phyloP scores from a whole-genome alignment of 2,329 filamentous ascomycete species.

The Fusarium nanum region DNA sequence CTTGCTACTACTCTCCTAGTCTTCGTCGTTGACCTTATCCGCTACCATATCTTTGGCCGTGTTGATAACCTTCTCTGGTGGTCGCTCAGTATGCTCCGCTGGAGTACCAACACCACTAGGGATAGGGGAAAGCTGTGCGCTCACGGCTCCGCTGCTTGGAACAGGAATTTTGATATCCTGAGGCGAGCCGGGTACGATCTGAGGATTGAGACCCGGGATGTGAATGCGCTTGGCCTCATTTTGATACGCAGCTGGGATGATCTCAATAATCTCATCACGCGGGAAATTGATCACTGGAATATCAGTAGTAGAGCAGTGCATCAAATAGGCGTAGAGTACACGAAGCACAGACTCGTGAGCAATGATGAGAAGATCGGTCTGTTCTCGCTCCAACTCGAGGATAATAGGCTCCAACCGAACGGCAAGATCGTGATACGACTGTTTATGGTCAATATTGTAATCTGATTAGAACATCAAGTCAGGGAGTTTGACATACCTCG shows the following conservation, averaged over 20 bases:
- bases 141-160: slow-evolving; percentile 56
- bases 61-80: slow-evolving; percentile 63
- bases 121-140: slow-evolving; percentile 60
- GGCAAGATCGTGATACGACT: slow-evolving; percentile 99
- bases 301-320: slow-evolving; percentile 96
- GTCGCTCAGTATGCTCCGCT: slow-evolving; percentile 57
- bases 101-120: slow-evolving; percentile 60
- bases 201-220: slow-evolving; percentile 75
- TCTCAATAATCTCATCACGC: slow-evolving; percentile 97
- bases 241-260: slow-evolving; percentile 96
- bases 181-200: slow-evolving; percentile 80
- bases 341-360: slow-evolving; percentile 98
- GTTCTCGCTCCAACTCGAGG: slow-evolving; percentile 93
- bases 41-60: slow-evolving; percentile 62
- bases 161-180: slow-evolving; percentile 85
- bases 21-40: slow-evolving; percentile 65
- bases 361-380: slow-evolving; percentile 97
- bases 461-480: not conserved
- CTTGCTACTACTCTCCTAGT: slow-evolving; percentile 48
- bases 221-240: slow-evolving; percentile 93
- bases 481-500: slow-evolving; percentile 69
- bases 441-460: slow-evolving; percentile 16
- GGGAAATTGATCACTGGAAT: slow-evolving; percentile 95
- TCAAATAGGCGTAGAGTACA: slow-evolving; percentile 95
- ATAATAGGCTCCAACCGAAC: slow-evolving; percentile 98